Evolutionary conservation across 768 basidiomycete genomes (phyloP), one percentile per base, ranked within the genome.

Genomic region (Lentinula aciculospora): DNA sequence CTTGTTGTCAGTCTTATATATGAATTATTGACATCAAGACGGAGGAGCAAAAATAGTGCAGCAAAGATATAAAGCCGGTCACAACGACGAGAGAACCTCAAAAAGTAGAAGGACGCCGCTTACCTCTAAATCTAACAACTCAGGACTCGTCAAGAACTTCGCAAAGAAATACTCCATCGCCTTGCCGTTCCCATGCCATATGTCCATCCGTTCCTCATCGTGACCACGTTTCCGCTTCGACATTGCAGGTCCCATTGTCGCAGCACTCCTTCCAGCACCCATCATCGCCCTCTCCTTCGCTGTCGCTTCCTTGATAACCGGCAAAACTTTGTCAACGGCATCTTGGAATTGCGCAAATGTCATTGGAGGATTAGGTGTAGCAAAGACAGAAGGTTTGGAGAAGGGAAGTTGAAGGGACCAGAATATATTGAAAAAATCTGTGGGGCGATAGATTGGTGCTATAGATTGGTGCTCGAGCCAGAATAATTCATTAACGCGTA

Each of bases 371-470:
- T 39, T 23, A 5, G 34, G 34, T 28, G 36, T 15, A 10, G 81
- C 77, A 65, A 95, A 94, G 9, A 84, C 62, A 0, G 85, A 78
- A 2, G 94, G 94, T 60, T 86, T 82, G 29, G 91, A 92, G 72
- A 96, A 95, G 4, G 83, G 85, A 3, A 86, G 75, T 65, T 97
- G 94, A 7, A 96, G 75, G 0, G 88, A 88, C 94, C 94, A 96
- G 74, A 96, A 95, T 0, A 83, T 89, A 58, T 84, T 81, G 72
- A 93, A 94, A 67, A 94, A 89, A 25, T 89, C 91, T 85, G 29
- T 57, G 44, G 42, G 46, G 67, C 53, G 17, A 12, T 13, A 28
- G 34, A 46, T 34, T 21, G 12, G 23, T 21, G 13, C 7, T 23
- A 15, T 15, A 12, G 36, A 17, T n/a, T 28, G 13, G 27, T 29